Evolutionary conservation across 1,139 yeast species (phyloP), one percentile per base, ranked within the genome.

Genomic region (Meyerozyma elateridarum): DNA sequence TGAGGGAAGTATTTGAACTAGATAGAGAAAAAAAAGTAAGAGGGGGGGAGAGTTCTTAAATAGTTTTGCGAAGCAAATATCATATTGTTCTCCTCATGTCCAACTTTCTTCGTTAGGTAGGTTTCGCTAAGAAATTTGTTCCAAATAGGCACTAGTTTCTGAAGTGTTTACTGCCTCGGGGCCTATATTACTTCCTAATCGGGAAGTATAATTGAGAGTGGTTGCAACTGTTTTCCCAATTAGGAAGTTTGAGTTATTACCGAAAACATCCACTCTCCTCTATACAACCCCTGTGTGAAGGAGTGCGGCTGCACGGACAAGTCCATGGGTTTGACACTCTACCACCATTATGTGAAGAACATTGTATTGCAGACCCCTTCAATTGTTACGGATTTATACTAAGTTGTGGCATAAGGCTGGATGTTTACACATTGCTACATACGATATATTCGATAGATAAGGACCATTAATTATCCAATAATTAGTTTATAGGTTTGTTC

Each of bases 171-270:
- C 21, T 29, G 33, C 30, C 20, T 20, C 31, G 32, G 15, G 33
- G 36, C 36, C 35, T 29, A 35, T 30, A 9, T 30, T 25, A 36
- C 35, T 39, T 22, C 42, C 42, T 18, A 25, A 33, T 34, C 22
- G 21, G 42, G 42, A 22, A 37, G 28, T 33, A 32, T 37, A 31
- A 38, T 38, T 34, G 34, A 32, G 36, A 21, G 29, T 18, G 27
- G 27, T 24, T 24, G 27, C 27, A 24, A n/a, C 27, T 15, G 5
- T 11, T 24, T 24, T n/a, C 27, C 27, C 12, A 8, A 14, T 24
- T 4, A 24, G 27, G 27, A 24, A 24, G 12, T 24, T 24, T 11
- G 13, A 15, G 12, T 11, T 15, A 24, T 24, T 24, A 15, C 27
- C 27, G 14, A 24, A 24, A 24, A 24, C 27, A 24, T 15, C 27